Conservation (phyloP, 1,284 basidiomycete genomes). For the Ganoderma lucidum region DNA sequence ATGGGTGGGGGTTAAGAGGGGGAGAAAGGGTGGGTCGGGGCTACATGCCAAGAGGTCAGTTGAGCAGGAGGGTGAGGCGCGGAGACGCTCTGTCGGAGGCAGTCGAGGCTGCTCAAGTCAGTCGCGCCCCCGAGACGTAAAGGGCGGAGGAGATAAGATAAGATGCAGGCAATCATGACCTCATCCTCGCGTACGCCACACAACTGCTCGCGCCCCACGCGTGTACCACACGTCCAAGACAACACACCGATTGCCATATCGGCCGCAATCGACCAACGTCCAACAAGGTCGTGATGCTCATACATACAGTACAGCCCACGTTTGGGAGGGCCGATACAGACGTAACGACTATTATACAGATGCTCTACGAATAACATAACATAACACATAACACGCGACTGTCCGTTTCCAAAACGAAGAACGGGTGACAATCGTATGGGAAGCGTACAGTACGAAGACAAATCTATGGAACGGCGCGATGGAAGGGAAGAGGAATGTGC, state of each 20-base stretch:
- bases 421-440: background rate
- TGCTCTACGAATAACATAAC: slow-evolving; percentile 22
- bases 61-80: slow-evolving; percentile 16
- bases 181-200: slow-evolving; percentile 25
- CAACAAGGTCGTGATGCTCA: background rate
- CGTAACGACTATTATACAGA: slow-evolving; percentile 27
- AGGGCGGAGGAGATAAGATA: slow-evolving; percentile 35
- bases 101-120: slow-evolving; percentile 9
- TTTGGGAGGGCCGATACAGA: slow-evolving; percentile 16
- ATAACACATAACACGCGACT: slow-evolving; percentile 17
- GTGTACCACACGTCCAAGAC: background rate
- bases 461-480: background rate
- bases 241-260: background rate
- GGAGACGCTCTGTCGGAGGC: slow-evolving; percentile 13
- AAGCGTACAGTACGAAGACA: slow-evolving; percentile 6
- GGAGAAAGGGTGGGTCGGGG: slow-evolving; percentile 2
- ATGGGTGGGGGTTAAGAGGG: slow-evolving; percentile 3
- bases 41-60: slow-evolving; percentile 31
- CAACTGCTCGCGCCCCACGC: background rate
- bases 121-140: slow-evolving; percentile 27
- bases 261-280: background rate
- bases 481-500: background rate
- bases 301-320: background rate
- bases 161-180: slow-evolving; percentile 30
- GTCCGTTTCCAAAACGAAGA: slow-evolving; percentile 22